Conservation (phyloP, 768 basidiomycete species). For the Terana coerulea region DNA sequence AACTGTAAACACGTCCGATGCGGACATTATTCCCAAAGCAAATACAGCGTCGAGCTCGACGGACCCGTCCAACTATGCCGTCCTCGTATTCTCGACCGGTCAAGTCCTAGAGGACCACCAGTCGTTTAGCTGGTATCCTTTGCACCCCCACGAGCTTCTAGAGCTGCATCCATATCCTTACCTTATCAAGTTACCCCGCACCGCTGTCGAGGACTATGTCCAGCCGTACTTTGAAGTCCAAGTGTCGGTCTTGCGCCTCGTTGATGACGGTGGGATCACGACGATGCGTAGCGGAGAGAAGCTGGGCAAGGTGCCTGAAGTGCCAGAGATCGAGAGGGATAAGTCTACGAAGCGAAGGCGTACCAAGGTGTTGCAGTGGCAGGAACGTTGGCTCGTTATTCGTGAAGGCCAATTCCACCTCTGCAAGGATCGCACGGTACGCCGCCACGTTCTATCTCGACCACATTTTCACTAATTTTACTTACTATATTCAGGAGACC, state of each 20-base stretch:
- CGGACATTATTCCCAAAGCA: constrained; percentile 7
- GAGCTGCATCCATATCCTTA: constrained; percentile 51
- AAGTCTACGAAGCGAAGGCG: constrained; percentile 13
- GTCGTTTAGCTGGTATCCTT: constrained; percentile 50
- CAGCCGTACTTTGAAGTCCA: constrained; percentile 58
- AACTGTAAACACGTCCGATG: constrained; percentile 11
- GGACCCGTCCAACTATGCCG: constrained; percentile 33
- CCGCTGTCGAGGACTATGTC: constrained; percentile 39
- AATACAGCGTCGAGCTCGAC: constrained; percentile 8
- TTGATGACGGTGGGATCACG: constrained; percentile 20
- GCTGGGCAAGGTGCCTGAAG: constrained; percentile 1
- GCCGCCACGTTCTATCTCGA: constrained; percentile 30
- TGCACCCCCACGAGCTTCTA: constrained; percentile 62
- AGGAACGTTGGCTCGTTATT: constrained; percentile 59
- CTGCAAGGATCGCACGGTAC: constrained; percentile 49
- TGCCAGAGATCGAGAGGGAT: constrained; percentile 4
- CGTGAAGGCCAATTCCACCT: constrained; percentile 51
- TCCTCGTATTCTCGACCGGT: constrained; percentile 67
- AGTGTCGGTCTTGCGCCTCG: constrained; percentile 47
- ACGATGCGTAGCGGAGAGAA: constrained; percentile 2
- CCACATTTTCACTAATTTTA: not conserved
- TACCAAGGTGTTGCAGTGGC: constrained; percentile 51
- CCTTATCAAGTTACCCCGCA: constrained; percentile 41
- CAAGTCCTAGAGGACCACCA: constrained; percentile 68
- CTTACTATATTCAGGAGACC: constrained; percentile 2